Evolutionary conservation across 2,329 filamentous ascomycete genomes (phyloP).

Genomic region (Sclerotinia glacialis): DNA sequence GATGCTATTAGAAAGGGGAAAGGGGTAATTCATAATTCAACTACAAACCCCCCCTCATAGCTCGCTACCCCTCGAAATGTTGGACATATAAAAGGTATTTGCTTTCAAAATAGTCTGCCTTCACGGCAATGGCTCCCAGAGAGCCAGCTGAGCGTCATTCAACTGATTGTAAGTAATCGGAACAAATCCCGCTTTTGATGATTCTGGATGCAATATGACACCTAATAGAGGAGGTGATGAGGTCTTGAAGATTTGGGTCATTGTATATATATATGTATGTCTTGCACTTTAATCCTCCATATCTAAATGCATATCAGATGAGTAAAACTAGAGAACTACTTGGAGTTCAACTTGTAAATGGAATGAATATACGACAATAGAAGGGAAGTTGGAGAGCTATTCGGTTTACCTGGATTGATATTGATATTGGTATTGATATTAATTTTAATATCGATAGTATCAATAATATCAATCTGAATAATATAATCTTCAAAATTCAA

Average conservation of each 20-base stretch:
- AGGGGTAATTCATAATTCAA: too few relatives aligned
- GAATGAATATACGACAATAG: too few relatives aligned
- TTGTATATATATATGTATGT: background rate
- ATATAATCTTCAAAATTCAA: background rate
- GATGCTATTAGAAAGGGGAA: background rate
- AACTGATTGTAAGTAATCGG: background rate
- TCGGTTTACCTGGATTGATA: background rate
- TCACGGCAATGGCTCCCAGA: background rate
- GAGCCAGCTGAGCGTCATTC: background rate
- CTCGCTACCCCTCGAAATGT: background rate
- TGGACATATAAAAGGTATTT: background rate
- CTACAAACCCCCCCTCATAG: too few relatives aligned
- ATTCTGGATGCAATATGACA: background rate
- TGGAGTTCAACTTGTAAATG: background rate
- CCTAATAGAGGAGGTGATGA: background rate
- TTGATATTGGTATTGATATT: too few relatives aligned
- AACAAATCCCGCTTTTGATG: background rate
- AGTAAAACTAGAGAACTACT: background rate
- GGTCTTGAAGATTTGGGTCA: too few relatives aligned
- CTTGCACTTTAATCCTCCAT: background rate
- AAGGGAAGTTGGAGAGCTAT: background rate
- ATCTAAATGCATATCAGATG: background rate
- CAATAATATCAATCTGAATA: background rate
- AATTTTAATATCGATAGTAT: too few relatives aligned
- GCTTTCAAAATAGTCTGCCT: background rate